A percentile compares a stretch with the other conserved stretches of the same genome.
Evolutionary conservation across 768 basidiomycete species (phyloP).

Genomic region (Hebeloma cylindrosporum): DNA sequence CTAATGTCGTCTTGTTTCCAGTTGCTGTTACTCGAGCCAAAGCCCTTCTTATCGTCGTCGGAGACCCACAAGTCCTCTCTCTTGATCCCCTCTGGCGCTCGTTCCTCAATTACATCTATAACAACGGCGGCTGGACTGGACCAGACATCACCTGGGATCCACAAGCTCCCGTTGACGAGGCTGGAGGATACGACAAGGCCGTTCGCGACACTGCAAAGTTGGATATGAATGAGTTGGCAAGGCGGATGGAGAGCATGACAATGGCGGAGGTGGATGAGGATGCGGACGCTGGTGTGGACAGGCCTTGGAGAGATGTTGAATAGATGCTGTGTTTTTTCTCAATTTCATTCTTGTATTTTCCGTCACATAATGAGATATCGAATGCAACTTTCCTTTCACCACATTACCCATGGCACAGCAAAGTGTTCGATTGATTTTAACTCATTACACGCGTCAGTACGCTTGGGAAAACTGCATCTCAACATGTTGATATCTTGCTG

Average conservation of each 20-base stretch:
- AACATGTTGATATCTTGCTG: too few relatives aligned
- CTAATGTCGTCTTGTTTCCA: conserved; percentile 19
- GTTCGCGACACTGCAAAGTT: conserved; percentile 30
- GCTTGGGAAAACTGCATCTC: too few relatives aligned
- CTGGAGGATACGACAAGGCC: conserved; percentile 40
- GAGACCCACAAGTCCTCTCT: conserved; percentile 56
- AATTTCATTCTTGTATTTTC: too few relatives aligned
- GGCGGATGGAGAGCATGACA: conserved; percentile 34
- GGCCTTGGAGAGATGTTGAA: conserved; percentile 43
- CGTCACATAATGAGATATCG: too few relatives aligned
- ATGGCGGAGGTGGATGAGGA: conserved; percentile 29
- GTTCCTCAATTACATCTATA: conserved; percentile 59
- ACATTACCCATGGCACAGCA: too few relatives aligned
- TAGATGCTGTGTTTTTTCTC: conserved; percentile 19
- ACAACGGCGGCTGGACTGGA: conserved; percentile 56
- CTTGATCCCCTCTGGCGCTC: conserved; percentile 63
- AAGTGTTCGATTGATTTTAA: too few relatives aligned
- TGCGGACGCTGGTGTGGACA: conserved; percentile 36
- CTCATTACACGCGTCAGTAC: too few relatives aligned
- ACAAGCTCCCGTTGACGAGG: conserved; percentile 31
- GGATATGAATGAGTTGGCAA: conserved; percentile 45
- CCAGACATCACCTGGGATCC: conserved; percentile 53
- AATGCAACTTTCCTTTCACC: too few relatives aligned
- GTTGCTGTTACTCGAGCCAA: conserved; percentile 65
- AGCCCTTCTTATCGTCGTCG: conserved; percentile 58